phyloP scores from a whole-genome alignment of 805 yeast genomes.

The Monosporozyma aerobia region DNA sequence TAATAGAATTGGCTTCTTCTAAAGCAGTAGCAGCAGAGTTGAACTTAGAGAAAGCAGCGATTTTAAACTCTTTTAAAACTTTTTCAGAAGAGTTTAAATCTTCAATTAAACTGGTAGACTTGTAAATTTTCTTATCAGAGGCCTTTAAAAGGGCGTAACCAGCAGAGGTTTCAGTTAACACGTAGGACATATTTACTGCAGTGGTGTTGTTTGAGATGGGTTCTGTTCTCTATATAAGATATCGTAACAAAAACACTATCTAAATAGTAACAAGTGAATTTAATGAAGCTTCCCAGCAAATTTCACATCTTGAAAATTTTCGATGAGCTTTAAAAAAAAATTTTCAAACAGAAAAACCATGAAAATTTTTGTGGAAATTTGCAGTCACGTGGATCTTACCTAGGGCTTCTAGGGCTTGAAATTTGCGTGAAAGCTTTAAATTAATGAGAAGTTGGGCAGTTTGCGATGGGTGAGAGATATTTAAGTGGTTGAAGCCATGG shows the following conservation, averaged over 20 bases:
- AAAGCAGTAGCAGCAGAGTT: conserved; percentile 90
- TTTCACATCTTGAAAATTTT: conserved; percentile 11
- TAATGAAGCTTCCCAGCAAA: not conserved
- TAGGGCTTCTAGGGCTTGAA: too few species aligned
- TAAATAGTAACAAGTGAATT: not conserved
- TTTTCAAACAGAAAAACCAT: not conserved
- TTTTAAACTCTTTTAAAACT: conserved; percentile 82
- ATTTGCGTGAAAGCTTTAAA: too few species aligned
- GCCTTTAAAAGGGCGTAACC: conserved; percentile 98
- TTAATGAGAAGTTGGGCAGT: too few species aligned
- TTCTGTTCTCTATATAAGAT: not conserved
- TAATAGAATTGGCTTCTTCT: conserved; percentile 85
- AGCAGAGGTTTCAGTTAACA: conserved; percentile 96
- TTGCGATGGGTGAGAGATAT: too few species aligned
- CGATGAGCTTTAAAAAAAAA: conserved; percentile 22
- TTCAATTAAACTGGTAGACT: conserved; percentile 60
- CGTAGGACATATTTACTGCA: conserved; percentile 54
- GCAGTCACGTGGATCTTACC: not conserved
- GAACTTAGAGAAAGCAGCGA: conserved; percentile 92
- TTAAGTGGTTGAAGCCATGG: too few species aligned
- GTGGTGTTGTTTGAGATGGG: not conserved
- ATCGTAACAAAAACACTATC: not conserved
- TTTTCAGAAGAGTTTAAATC: conserved; percentile 77
- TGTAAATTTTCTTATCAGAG: conserved; percentile 93
- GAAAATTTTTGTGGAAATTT: not conserved